Percentiles rank a stretch among this genome's conserved stretches.
Evolutionary conservation across 192 early-diverging fungal genomes (phyloP).

Genomic region (Linnemannia zychae): DNA sequence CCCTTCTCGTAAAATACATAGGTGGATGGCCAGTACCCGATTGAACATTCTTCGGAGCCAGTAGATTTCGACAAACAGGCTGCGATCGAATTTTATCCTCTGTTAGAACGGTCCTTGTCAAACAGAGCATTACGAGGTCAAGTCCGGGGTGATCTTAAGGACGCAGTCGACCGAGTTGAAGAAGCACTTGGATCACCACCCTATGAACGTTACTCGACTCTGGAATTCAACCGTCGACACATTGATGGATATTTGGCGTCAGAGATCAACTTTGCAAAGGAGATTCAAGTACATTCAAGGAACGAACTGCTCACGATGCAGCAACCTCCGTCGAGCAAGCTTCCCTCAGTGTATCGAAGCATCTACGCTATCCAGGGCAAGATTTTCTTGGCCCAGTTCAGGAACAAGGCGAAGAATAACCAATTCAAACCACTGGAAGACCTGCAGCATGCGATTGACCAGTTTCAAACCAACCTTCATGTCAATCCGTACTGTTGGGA

Average conservation of each 20-base stretch:
- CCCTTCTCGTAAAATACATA: slow-evolving; percentile 12
- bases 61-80: slow-evolving; percentile 66
- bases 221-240: slow-evolving; percentile 54
- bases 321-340: slow-evolving; percentile 47
- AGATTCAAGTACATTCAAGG: slow-evolving; percentile 33
- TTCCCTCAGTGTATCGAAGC: slow-evolving; percentile 61
- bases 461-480: slow-evolving; percentile 67
- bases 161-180: slow-evolving; percentile 69
- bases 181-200: slow-evolving; percentile 66
- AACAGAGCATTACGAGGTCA: slow-evolving; percentile 55
- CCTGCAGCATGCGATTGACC: slow-evolving; percentile 67
- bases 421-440: slow-evolving; percentile 68
- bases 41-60: slow-evolving; percentile 66
- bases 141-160: slow-evolving; percentile 71
- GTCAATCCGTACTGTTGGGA: slow-evolving; percentile 68
- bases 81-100: slow-evolving; percentile 65
- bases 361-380: slow-evolving; percentile 73
- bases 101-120: slow-evolving; percentile 60
- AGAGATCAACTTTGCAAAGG: slow-evolving; percentile 53
- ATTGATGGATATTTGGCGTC: slow-evolving; percentile 54
- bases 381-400: slow-evolving; percentile 61
- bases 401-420: slow-evolving; percentile 63
- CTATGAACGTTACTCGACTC: slow-evolving; percentile 58
- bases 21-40: slow-evolving; percentile 62
- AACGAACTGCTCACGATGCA: slow-evolving; percentile 36